Conservation (phyloP, 805 yeast genomes). For the Candida sonorensis region DNA sequence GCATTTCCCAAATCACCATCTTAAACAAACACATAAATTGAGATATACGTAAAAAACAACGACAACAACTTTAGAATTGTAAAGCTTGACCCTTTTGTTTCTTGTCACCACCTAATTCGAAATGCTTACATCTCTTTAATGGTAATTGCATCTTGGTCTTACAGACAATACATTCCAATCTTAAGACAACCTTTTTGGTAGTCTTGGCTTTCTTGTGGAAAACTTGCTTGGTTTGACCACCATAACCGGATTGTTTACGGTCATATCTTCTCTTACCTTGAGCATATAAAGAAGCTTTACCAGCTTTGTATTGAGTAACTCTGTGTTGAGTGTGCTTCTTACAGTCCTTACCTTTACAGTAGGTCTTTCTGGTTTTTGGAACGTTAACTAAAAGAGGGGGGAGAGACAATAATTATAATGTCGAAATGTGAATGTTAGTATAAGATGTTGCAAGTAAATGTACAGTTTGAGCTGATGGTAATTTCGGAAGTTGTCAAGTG, state of each 20-base stretch:
- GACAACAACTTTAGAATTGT: slow-evolving; percentile 69
- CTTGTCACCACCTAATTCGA: slow-evolving; percentile 99
- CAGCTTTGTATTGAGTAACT: slow-evolving; percentile 99
- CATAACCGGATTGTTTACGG: slow-evolving; percentile 99
- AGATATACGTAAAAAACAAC: no score
- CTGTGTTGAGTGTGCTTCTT: slow-evolving; percentile 99
- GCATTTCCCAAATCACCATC: no score
- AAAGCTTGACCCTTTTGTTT: slow-evolving; percentile 99
- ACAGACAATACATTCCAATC: slow-evolving; percentile 98
- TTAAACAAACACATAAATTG: no score
- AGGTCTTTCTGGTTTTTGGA: slow-evolving; percentile 99
- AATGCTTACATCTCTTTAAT: slow-evolving; percentile 99
- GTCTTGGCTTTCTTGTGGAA: slow-evolving; percentile 99
- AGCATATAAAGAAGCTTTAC: slow-evolving; percentile 98
- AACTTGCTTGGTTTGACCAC: slow-evolving; percentile 99
- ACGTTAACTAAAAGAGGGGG: slow-evolving; percentile 72
- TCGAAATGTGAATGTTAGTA: slow-evolving; percentile 1
- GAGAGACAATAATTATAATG: slow-evolving; percentile 11
- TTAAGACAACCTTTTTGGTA: slow-evolving; percentile 99
- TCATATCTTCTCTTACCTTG: slow-evolving; percentile 99
- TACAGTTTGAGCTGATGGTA: no score
- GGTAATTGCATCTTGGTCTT: slow-evolving; percentile 98
- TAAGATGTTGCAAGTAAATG: no score
- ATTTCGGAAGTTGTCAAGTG: no score
- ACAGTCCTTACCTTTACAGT: slow-evolving; percentile 99